Evolutionary conservation across 2,329 filamentous ascomycete species (phyloP).

Genomic region (Lachnellula arida): DNA sequence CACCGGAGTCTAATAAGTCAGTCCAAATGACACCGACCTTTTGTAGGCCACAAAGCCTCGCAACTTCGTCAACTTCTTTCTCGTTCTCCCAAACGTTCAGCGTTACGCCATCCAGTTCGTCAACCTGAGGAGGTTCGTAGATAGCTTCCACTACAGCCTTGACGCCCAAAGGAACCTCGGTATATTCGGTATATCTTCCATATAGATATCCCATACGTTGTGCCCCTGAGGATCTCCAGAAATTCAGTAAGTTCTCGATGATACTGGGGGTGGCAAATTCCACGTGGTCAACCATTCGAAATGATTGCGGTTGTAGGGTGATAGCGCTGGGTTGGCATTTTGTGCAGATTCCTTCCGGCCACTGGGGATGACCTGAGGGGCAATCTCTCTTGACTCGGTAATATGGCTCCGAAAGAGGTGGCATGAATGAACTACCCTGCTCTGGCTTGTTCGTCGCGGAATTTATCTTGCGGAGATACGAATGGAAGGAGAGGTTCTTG

Average conservation of each 20-base stretch:
- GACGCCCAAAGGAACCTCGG: constrained; percentile 85
- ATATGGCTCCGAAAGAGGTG: constrained; percentile 86
- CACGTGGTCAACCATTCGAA: constrained; percentile 97
- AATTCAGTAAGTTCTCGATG: constrained; percentile 84
- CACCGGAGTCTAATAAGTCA: constrained; percentile 78
- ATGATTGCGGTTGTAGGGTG: constrained; percentile 86
- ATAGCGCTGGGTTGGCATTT: constrained; percentile 98
- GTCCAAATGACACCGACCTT: constrained; percentile 93
- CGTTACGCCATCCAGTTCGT: constrained; percentile 84
- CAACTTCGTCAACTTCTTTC: constrained; percentile 73
- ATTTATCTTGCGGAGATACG: constrained; percentile 91
- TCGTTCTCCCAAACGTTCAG: constrained; percentile 82
- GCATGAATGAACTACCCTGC: constrained; percentile 90
- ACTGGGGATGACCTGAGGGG: constrained; percentile 86
- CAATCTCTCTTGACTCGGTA: constrained; percentile 86
- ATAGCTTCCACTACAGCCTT: constrained; percentile 97
- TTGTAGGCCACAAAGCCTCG: constrained; percentile 77
- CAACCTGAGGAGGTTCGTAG: constrained; percentile 88
- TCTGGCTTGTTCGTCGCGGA: constrained; percentile 95
- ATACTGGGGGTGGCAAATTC: constrained; percentile 84
- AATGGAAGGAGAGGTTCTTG: constrained; percentile 96
- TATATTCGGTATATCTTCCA: constrained; percentile 84
- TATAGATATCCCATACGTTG: constrained; percentile 90
- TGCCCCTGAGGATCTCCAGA: constrained; percentile 80
- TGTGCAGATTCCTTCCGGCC: constrained; percentile 95